These are phyloP conservation scores for Coemansia erecta DNA, from an alignment of 192 early-diverging fungal genomes.

Conservation along the genomic window DNA sequence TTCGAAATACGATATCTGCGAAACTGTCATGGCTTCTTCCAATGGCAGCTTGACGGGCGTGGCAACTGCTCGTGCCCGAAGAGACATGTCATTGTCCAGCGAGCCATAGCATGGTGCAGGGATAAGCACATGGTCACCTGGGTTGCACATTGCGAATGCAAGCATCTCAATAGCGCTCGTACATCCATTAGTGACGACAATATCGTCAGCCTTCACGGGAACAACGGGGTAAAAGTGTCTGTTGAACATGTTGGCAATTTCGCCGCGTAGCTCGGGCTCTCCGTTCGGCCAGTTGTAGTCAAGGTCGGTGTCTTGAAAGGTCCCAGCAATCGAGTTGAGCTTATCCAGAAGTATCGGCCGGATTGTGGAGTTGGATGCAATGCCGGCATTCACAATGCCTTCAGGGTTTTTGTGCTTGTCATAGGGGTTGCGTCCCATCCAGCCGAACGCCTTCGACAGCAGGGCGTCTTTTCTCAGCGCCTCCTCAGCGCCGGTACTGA, in stretches of 20 bases:
- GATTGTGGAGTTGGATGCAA: conserved; percentile 77
- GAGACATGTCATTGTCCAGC: conserved; percentile 62
- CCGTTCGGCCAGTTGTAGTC: conserved; percentile 57
- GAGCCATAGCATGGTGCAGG: conserved; percentile 77
- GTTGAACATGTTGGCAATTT: conserved; percentile 66
- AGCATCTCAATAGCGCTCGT: conserved; percentile 65
- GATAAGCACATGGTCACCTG: conserved; percentile 72
- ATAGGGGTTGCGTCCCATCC: conserved; percentile 43
- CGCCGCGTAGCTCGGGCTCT: conserved; percentile 52
- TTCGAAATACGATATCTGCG: conserved; percentile 55
- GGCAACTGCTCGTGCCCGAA: conserved; percentile 53
- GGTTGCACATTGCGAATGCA: conserved; percentile 61
- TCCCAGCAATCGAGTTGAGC: conserved; percentile 27
- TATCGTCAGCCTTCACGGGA: conserved; percentile 52
- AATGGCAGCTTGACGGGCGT: conserved; percentile 54
- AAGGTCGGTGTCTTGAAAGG: conserved; percentile 32
- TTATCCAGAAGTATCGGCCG: conserved; percentile 55
- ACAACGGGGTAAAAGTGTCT: conserved; percentile 56
- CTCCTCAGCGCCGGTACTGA: conserved; percentile 28
- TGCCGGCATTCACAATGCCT: conserved; percentile 79
- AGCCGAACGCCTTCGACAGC: conserved; percentile 21
- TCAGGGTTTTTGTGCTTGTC: conserved; percentile 51
- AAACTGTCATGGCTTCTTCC: conserved; percentile 37
- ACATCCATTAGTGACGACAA: conserved; percentile 67
- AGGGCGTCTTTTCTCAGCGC: conserved; percentile 24